phyloP scores from a whole-genome alignment of 768 basidiomycete species.

The Termitomyces sp. region DNA sequence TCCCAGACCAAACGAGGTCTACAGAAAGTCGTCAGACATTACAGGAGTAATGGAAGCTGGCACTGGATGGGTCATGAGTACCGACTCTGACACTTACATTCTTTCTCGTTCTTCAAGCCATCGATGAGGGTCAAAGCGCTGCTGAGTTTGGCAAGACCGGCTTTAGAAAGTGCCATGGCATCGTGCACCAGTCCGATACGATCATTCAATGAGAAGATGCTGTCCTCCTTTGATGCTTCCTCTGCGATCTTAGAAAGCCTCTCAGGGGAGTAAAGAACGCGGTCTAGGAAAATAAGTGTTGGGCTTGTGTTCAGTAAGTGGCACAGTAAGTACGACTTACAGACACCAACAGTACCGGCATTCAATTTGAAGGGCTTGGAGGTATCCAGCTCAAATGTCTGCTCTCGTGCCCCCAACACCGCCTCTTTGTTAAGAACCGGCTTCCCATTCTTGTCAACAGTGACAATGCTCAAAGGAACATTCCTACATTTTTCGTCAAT shows the following conservation, averaged over 20 bases:
- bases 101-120: conserved; percentile 66
- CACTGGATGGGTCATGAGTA: neutral
- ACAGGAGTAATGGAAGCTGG: neutral
- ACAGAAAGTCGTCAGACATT: neutral
- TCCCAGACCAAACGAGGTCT: conserved; percentile 83
- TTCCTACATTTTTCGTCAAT: conserved; percentile 42
- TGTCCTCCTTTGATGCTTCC: conserved; percentile 58
- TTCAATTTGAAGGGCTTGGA: conserved; percentile 85
- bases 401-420: conserved; percentile 66
- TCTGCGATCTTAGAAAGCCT: conserved; percentile 71
- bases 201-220: conserved; percentile 74
- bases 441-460: conserved; percentile 55
- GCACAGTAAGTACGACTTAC: conserved; percentile 38
- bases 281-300: conserved; percentile 40
- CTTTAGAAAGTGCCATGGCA: conserved; percentile 71
- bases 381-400: conserved; percentile 65
- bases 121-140: conserved; percentile 71
- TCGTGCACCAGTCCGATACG: conserved; percentile 88
- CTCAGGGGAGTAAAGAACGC: conserved; percentile 81
- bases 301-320: neutral
- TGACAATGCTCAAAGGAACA: conserved; percentile 72
- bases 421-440: conserved; percentile 51
- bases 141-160: conserved; percentile 74
- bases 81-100: conserved; percentile 46
- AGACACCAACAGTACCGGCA: conserved; percentile 83